These are phyloP conservation scores for Stygiomarasmius scandens DNA, from an alignment of 1,284 basidiomycete genomes.

Conservation along the genomic window DNA sequence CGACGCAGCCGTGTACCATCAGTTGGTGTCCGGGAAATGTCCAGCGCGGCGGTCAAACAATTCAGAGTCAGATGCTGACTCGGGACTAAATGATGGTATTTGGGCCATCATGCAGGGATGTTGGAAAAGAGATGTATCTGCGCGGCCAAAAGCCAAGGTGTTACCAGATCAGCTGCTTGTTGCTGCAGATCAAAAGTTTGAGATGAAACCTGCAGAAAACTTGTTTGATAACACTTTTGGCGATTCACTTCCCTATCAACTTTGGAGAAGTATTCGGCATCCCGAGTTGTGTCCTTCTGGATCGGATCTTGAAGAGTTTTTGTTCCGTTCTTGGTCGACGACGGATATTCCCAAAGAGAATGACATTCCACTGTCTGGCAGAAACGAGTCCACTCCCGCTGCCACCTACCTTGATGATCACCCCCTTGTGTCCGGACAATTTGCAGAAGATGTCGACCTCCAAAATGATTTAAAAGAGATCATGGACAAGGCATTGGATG, in stretches of 20 bases:
- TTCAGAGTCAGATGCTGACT: not conserved
- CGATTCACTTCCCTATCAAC: not conserved
- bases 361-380: no score
- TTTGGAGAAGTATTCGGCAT: not conserved
- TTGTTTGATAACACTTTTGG: no score
- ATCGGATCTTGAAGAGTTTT: not conserved
- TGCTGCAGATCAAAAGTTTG: not conserved
- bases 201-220: not conserved
- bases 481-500: no score
- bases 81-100: conserved; percentile 1
- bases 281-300: not conserved
- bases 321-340: not conserved
- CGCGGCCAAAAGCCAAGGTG: conserved; percentile 9
- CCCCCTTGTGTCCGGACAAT: no score
- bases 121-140: conserved; percentile 8
- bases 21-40: no score
- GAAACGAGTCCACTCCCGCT: no score
- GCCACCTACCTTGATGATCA: no score
- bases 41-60: no score
- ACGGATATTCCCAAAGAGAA: no score
- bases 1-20: no score
- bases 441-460: no score
- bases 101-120: conserved; percentile 15
- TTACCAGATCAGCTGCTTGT: not conserved
- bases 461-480: no score